Evolutionary conservation across 1,284 basidiomycete species (phyloP).

Genomic region (Stygiomarasmius scandens): DNA sequence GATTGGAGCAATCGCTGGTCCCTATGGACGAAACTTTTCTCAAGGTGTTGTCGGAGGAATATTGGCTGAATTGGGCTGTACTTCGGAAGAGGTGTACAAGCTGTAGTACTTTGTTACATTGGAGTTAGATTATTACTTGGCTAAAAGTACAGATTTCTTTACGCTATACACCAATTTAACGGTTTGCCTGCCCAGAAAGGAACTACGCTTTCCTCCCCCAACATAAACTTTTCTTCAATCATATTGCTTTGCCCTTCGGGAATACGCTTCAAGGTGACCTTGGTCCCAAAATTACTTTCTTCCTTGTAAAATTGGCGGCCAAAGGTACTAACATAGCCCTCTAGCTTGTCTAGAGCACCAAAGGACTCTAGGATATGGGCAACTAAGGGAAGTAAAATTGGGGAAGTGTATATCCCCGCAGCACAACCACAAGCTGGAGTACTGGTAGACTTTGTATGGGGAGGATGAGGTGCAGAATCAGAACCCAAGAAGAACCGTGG

Average conservation of each 20-base stretch:
- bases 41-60: conserved; percentile 73
- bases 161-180: conserved; percentile 81
- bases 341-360: conserved; percentile 78
- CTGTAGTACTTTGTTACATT: conserved; percentile 39
- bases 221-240: conserved; percentile 54
- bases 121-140: background rate
- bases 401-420: conserved; percentile 92
- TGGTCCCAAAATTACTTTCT: conserved; percentile 23
- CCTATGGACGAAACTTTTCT: conserved; percentile 73
- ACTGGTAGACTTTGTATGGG: conserved; percentile 78
- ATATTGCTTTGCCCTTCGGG: conserved; percentile 12
- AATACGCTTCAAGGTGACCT: conserved; percentile 24
- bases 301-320: conserved; percentile 82
- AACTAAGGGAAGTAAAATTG: conserved; percentile 86
- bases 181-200: conserved; percentile 92
- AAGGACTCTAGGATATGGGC: conserved; percentile 87
- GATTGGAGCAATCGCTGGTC: conserved; percentile 74
- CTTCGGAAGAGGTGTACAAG: conserved; percentile 69
- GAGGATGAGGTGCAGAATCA: conserved; percentile 94
- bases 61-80: conserved; percentile 66
- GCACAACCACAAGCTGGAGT: conserved; percentile 80
- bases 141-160: conserved; percentile 1
- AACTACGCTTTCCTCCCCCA: conserved; percentile 65
- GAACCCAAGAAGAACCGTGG: conserved; percentile 98
- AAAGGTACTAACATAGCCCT: conserved; percentile 75